Percentiles rank a stretch among this genome's conserved stretches.
Evolutionary conservation across 345 rosid genomes (phyloP).

Genomic region (Durio zibethinus): DNA sequence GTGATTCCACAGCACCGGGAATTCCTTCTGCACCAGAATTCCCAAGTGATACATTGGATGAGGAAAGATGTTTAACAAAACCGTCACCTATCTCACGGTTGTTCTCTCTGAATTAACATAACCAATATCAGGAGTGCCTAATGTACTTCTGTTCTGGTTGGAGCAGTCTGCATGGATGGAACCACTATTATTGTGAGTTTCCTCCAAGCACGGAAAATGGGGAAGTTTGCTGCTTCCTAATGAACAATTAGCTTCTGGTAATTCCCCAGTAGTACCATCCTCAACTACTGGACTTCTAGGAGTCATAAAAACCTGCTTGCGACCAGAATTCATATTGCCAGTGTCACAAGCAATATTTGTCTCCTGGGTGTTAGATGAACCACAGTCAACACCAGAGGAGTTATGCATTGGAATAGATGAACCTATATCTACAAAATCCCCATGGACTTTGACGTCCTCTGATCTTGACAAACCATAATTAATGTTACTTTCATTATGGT

Average conservation of each 20-base stretch:
- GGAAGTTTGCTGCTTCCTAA: background rate
- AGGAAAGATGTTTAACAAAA: constrained; percentile 24
- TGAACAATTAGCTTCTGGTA: constrained; percentile 6
- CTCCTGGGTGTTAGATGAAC: constrained; percentile 20
- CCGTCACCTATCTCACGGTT: constrained; percentile 17
- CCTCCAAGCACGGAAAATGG: constrained; percentile 19
- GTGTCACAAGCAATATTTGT: constrained; percentile 23
- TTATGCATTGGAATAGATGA: constrained; percentile 7
- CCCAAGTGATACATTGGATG: constrained; percentile 25
- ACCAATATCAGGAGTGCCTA: constrained; percentile 17
- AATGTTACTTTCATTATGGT: constrained; percentile 27
- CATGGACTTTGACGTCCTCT: constrained; percentile 26
- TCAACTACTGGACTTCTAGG: constrained; percentile 19
- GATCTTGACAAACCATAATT: constrained; percentile 23
- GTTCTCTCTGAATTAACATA: constrained; percentile 14
- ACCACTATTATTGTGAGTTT: constrained; percentile 11
- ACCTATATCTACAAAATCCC: constrained; percentile 24
- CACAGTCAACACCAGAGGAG: constrained; percentile 6
- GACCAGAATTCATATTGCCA: constrained; percentile 22
- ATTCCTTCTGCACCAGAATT: constrained; percentile 27
- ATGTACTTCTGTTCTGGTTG: constrained; percentile 8
- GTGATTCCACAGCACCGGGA: constrained; percentile 12
- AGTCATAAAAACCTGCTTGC: constrained; percentile 20
- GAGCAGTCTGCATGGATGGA: constrained; percentile 10
- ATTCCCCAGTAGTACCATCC: constrained; percentile 28